Evolutionary conservation across 169 alveolate species (phyloP).

Genomic region (Cryptosporidium tyzzeri): DNA sequence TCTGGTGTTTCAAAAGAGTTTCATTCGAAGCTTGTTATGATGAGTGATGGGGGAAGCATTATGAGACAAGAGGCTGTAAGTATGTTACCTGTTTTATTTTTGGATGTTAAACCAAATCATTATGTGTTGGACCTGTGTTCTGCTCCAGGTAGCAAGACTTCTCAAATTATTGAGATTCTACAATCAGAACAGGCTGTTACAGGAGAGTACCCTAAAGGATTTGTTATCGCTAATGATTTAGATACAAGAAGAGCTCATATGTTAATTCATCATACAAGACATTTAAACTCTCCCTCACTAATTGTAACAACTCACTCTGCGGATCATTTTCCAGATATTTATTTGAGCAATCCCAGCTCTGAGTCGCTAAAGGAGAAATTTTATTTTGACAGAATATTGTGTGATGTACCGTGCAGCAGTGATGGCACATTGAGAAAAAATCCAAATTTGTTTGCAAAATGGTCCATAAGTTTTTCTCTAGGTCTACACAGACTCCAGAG

Average conservation of each 20-base stretch:
- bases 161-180: conserved; percentile 84
- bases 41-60: conserved; percentile 84
- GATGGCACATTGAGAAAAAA: conserved; percentile 95
- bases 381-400: conserved; percentile 88
- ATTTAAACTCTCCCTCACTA: conserved; percentile 88
- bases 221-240: conserved; percentile 93
- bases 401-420: conserved; percentile 97
- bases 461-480: conserved; percentile 88
- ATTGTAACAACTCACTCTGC: conserved; percentile 91
- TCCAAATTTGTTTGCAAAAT: conserved; percentile 89
- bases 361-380: conserved; percentile 77
- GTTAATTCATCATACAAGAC: conserved; percentile 92
- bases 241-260: conserved; percentile 93
- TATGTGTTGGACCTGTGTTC: conserved; percentile 91
- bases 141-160: conserved; percentile 92
- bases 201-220: conserved; percentile 79
- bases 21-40: conserved; percentile 78
- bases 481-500: conserved; percentile 86
- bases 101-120: conserved; percentile 79
- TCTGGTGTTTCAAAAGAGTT: conserved; percentile 78
- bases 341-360: conserved; percentile 74
- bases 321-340: conserved; percentile 87
- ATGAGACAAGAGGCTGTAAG: conserved; percentile 90
- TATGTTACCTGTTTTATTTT: conserved; percentile 89
- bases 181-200: conserved; percentile 36